Conservation (phyloP, 768 basidiomycete genomes). For the Serendipita indica region DNA sequence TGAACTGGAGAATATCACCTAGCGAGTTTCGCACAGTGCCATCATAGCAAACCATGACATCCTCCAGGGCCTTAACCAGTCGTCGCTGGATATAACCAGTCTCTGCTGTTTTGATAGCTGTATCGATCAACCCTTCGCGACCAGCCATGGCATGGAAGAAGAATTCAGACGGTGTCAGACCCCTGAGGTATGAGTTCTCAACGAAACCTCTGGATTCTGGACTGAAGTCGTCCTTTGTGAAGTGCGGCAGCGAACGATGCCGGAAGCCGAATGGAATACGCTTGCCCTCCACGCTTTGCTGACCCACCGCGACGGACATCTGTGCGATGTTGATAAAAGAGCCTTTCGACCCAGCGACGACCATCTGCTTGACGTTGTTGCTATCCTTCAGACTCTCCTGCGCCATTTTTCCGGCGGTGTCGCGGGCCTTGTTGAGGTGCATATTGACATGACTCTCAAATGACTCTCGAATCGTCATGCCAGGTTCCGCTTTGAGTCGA, state of each 20-base stretch:
- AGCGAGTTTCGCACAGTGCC: conserved; percentile 96
- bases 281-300: conserved; percentile 94
- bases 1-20: conserved; percentile 89
- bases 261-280: conserved; percentile 98
- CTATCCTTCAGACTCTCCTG: conserved; percentile 96
- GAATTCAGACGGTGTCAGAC: conserved; percentile 94
- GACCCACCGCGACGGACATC: conserved; percentile 98
- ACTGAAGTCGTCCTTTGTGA: conserved; percentile 96
- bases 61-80: conserved; percentile 93
- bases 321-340: conserved; percentile 99
- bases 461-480: conserved; percentile 98
- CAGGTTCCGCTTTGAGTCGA: conserved; percentile 74
- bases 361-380: conserved; percentile 99
- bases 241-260: conserved; percentile 92
- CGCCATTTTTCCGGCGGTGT: conserved; percentile 89
- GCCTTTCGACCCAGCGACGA: conserved; percentile 96
- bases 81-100: conserved; percentile 98
- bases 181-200: conserved; percentile 94
- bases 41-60: conserved; percentile 94
- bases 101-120: conserved; percentile 98
- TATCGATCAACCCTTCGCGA: conserved; percentile 97
- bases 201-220: conserved; percentile 97
- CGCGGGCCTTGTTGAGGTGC: conserved; percentile 88
- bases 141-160: conserved; percentile 99
- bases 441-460: conserved; percentile 88